phyloP scores from a whole-genome alignment of 352 stramenopile species.

The Globisporangium viniferum region DNA sequence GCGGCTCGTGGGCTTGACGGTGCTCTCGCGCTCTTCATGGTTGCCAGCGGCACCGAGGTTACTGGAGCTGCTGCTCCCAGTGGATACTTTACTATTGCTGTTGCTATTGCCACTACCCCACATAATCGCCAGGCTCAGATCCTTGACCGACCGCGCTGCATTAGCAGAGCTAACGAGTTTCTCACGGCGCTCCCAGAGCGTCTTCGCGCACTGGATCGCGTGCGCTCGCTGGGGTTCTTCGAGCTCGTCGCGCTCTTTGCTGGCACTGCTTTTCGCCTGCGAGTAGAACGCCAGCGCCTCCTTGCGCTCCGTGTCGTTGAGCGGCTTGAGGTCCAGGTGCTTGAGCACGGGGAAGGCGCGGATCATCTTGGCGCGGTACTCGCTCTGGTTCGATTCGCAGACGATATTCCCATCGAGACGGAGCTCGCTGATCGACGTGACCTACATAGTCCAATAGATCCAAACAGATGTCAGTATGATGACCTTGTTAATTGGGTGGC shows the following conservation, averaged over 20 bases:
- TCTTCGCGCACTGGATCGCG: slow-evolving; percentile 39
- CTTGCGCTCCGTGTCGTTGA: slow-evolving; percentile 77
- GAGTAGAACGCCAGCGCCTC: slow-evolving; percentile 33
- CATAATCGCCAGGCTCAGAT: slow-evolving; percentile 1
- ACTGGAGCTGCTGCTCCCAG: not conserved
- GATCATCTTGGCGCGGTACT: slow-evolving; percentile 75
- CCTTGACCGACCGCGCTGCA: not conserved
- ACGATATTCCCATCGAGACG: slow-evolving; percentile 84
- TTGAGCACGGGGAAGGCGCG: slow-evolving; percentile 69
- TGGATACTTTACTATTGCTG: slow-evolving; percentile 8
- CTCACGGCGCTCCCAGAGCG: slow-evolving; percentile 37
- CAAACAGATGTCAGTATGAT: not conserved
- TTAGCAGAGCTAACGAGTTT: not conserved
- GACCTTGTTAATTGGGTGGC: not conserved
- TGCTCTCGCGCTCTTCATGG: slow-evolving; percentile 30
- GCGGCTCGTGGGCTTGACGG: slow-evolving; percentile 29
- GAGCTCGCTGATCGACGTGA: slow-evolving; percentile 79
- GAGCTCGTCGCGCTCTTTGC: slow-evolving; percentile 44
- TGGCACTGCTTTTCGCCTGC: slow-evolving; percentile 24
- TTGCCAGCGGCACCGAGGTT: not conserved
- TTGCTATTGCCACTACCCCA: slow-evolving; percentile 11
- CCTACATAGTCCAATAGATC: slow-evolving; percentile 10
- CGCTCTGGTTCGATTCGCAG: slow-evolving; percentile 35
- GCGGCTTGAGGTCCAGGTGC: slow-evolving; percentile 78
- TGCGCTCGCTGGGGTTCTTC: slow-evolving; percentile 45